Base-by-base conservation (phyloP, 2,329 filamentous ascomycete species). In the Talaromyces sp. region DNA sequence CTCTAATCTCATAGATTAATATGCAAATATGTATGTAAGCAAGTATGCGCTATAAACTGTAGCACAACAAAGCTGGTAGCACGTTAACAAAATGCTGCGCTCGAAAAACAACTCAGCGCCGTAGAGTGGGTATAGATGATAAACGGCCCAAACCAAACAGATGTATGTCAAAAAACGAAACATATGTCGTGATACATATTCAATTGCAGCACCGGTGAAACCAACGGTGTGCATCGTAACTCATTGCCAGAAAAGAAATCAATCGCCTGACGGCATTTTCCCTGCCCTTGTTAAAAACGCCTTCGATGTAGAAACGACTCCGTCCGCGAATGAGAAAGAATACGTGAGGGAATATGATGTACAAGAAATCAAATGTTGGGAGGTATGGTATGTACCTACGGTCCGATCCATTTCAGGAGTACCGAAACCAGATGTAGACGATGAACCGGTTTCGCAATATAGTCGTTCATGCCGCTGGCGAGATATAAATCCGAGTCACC, bases 401-500 rank as follows among this genome's bases (percentile, higher is more conserved):
- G 67, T 43, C 72, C 75, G 19, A 76, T 71, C 75, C 77, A 78
- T 66, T 75, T 75, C 70, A 75, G 73, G 39, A 86, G 67, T 64
- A 82, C 72, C 27, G 77, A 77, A 31, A 83, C 75, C 50, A 86
- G 68, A 8, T 80, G 74, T 59, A 80, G 79, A n/a, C 81, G 79
- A 68, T 84, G 80, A 11, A 86, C 79, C 0, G 84, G 85, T 68
- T 86, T 87, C 1, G 84, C 75, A 13, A 87, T 76, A 67, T 86
- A 86, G 49, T 82, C 84, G 49, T 83, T 81, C 84, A 87, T 85
- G 0, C 85, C 85, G 59, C 80, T 81, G 4, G 81, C 79, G 33
- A 85, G 74, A 67, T 85, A 87, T 10, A 75, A 77, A 54, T 86
- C 85, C 3, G 78, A 80, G 66, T 87, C 84, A 0, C 82, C 85